Percentiles rank a stretch among this genome's conserved stretches.
Evolutionary conservation across 2,329 filamentous ascomycete genomes (phyloP).

Genomic region (Cadophora sp.): DNA sequence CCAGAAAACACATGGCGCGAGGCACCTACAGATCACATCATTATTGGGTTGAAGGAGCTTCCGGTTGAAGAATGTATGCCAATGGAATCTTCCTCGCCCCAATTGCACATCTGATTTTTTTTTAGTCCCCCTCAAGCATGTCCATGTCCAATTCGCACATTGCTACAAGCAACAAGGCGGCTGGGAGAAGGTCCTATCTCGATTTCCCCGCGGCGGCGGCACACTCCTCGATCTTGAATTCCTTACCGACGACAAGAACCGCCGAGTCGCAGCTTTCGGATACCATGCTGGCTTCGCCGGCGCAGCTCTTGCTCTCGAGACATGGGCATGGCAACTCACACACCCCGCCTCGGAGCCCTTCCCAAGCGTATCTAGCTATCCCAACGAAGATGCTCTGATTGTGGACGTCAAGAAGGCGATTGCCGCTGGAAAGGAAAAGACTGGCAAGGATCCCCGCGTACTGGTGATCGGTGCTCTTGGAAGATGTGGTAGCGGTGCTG

Average conservation of each 20-base stretch:
- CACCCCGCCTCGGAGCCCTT: conserved; percentile 71
- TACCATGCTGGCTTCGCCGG: conserved; percentile 79
- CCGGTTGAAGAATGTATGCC: conserved; percentile 69
- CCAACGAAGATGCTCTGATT: conserved; percentile 77
- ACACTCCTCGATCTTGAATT: conserved; percentile 89
- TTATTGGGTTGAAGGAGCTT: conserved; percentile 81
- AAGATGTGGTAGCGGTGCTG: conserved; percentile 84
- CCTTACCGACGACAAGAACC: conserved; percentile 73
- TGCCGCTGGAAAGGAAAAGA: conserved; percentile 68
- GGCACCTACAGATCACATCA: conserved; percentile 71
- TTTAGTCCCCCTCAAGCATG: conserved; percentile 71
- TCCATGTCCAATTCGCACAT: conserved; percentile 75
- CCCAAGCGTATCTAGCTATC: conserved; percentile 70
- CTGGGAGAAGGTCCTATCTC: conserved; percentile 80
- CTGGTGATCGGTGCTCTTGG: conserved; percentile 87
- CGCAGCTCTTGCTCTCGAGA: conserved; percentile 76
- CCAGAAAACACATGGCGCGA: conserved; percentile 71
- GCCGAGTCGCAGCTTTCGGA: conserved; percentile 67
- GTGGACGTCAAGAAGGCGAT: conserved; percentile 76
- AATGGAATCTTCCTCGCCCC: conserved; percentile 17
- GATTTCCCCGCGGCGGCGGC: conserved; percentile 79
- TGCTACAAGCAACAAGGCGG: conserved; percentile 79
- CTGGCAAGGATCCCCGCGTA: conserved; percentile 72
- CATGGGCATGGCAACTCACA: conserved; percentile 83
- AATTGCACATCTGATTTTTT: conserved; percentile 15